Evolutionary conservation across 257 asterid genomes (phyloP).

Genomic region (Solanum sejunctum): DNA sequence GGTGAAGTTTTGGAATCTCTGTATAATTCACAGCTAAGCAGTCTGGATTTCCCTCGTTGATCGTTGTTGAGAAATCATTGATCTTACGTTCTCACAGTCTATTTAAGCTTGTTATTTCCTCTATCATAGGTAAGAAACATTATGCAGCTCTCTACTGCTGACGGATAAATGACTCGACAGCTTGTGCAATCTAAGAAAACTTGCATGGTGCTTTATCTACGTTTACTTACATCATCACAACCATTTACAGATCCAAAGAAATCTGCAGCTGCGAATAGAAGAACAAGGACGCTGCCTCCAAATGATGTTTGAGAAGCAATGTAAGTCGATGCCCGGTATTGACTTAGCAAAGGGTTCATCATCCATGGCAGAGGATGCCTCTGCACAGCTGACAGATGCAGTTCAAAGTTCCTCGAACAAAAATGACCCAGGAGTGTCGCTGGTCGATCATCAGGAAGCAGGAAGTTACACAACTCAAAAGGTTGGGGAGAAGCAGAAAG

Average conservation of each 20-base stretch:
- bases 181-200: not conserved
- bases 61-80: not conserved
- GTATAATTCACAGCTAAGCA: not conserved
- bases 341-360: conserved; percentile 42
- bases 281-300: conserved; percentile 7
- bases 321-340: conserved; percentile 32
- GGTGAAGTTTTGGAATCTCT: not conserved
- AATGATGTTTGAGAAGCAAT: conserved; percentile 12
- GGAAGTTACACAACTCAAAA: not conserved
- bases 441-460: not conserved
- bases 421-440: conserved; percentile 4
- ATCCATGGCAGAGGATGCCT: conserved; percentile 31
- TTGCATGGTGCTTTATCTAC: not conserved
- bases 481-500: conserved; percentile 25
- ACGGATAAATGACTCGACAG: not conserved
- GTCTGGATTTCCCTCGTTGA: not conserved
- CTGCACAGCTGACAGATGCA: conserved; percentile 16
- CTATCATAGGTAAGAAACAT: not conserved
- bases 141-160: not conserved
- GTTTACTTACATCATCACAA: not conserved
- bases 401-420: conserved; percentile 17
- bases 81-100: not conserved
- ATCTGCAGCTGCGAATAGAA: conserved; percentile 10
- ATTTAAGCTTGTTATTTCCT: not conserved
- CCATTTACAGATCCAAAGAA: conserved; percentile 4